Percentiles rank a stretch among this genome's conserved stretches.
Conservation (phyloP, 2,329 filamentous ascomycete genomes). For the Dactylellina sp. region DNA sequence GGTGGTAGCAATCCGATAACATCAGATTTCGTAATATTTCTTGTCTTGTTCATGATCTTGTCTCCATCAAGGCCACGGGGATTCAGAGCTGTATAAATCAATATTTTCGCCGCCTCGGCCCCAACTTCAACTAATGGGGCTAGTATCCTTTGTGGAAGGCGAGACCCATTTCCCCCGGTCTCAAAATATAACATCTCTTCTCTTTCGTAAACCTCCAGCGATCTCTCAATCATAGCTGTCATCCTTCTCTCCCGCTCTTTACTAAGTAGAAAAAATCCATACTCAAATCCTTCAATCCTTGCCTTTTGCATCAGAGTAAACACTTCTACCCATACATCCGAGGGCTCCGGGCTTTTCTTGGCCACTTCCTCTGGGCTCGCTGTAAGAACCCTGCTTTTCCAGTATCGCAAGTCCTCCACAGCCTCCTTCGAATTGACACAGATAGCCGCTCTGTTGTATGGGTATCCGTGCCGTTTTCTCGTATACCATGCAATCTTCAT, state of each 20-base stretch:
- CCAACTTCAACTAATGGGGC: no score
- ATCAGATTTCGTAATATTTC: background rate
- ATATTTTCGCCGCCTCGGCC: no score
- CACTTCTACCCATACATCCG: slow-evolving; percentile 2
- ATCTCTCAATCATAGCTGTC: background rate
- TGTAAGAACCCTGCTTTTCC: background rate
- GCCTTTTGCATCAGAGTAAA: background rate
- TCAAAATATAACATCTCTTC: background rate
- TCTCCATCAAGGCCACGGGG: no score
- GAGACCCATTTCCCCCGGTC: background rate
- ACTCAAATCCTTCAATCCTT: background rate
- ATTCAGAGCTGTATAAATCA: no score
- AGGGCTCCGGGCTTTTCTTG: background rate
- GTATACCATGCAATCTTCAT: background rate
- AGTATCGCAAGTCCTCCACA: background rate
- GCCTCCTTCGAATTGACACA: slow-evolving; percentile 4
- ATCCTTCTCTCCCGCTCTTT: background rate
- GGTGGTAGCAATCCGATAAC: background rate
- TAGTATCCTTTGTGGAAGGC: no score
- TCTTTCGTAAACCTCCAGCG: background rate
- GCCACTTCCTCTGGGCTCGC: background rate
- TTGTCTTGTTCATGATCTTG: background rate
- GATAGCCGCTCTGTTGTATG: background rate
- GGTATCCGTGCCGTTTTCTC: slow-evolving; percentile 18
- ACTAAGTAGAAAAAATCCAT: background rate